phyloP scores from a whole-genome alignment of 1,139 yeast genomes.

The Suhomyces guaymorum region DNA sequence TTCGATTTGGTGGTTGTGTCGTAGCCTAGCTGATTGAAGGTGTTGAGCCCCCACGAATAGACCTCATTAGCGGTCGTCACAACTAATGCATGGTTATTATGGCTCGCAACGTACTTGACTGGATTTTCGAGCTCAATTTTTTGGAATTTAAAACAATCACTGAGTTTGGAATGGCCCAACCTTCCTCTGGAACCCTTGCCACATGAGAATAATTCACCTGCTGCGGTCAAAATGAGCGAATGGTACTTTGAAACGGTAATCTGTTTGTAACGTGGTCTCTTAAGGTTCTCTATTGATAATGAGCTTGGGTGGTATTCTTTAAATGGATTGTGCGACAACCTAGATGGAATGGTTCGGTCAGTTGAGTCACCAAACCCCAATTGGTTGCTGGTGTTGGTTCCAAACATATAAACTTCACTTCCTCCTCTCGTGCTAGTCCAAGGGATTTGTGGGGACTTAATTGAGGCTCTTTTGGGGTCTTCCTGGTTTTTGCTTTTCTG shows the following conservation, averaged over 20 bases:
- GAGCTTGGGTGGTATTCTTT: conserved; percentile 4
- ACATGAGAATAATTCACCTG: conserved; percentile 55
- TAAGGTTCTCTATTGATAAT: conserved; percentile 19
- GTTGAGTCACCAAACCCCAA: conserved; percentile 71
- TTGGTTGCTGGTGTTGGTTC: conserved; percentile 65
- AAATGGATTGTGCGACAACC: conserved; percentile 26
- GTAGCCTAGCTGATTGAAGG: conserved; percentile 65
- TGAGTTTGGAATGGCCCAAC: conserved; percentile 53
- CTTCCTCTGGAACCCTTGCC: conserved; percentile 77
- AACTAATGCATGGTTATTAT: conserved; percentile 66
- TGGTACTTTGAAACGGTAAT: conserved; percentile 66
- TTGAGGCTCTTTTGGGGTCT: conserved; percentile 7
- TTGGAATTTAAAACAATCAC: conserved; percentile 40
- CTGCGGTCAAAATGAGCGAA: conserved; percentile 58
- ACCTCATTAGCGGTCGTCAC: conserved; percentile 54
- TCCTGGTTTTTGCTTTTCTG: conserved; percentile 9
- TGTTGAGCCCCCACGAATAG: conserved; percentile 79
- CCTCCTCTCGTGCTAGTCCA: conserved; percentile 52
- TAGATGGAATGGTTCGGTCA: conserved; percentile 46
- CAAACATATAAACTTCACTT: conserved; percentile 61
- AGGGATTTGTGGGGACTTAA: conserved; percentile 10
- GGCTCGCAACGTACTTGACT: conserved; percentile 44
- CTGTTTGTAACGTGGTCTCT: conserved; percentile 44
- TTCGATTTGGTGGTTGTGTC: conserved; percentile 28
- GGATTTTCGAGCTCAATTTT: conserved; percentile 33